Percentiles rank a stretch among this genome's conserved stretches.
These are phyloP conservation scores for Penium margaritaceum DNA, from an alignment of 139 green algal species.

Conservation along the genomic window DNA sequence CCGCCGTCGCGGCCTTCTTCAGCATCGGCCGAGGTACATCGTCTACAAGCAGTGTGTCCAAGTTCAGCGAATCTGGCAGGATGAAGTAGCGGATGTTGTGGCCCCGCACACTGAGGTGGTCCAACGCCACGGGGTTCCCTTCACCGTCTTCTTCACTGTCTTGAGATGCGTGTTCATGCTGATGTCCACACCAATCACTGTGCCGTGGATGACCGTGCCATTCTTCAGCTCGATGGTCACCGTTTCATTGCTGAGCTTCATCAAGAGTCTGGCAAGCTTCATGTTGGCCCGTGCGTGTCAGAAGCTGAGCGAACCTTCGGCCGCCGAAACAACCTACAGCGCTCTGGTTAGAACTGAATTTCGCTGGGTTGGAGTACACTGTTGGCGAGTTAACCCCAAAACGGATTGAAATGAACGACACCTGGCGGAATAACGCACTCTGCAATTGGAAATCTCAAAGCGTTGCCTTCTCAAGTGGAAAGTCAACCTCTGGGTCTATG, in stretches of 20 bases:
- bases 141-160: constrained; percentile 85
- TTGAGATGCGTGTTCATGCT: constrained; percentile 99
- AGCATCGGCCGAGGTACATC: constrained; percentile 80
- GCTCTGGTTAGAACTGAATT: too few relatives aligned
- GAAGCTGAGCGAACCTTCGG: too few relatives aligned
- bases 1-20: too few relatives aligned
- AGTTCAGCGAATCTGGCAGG: constrained; percentile 91
- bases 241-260: constrained; percentile 95
- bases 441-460: too few relatives aligned
- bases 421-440: too few relatives aligned
- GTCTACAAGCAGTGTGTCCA: constrained; percentile 96
- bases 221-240: constrained; percentile 99
- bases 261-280: constrained; percentile 89
- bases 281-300: too few relatives aligned
- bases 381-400: too few relatives aligned
- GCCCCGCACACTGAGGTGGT: constrained; percentile 81
- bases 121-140: constrained; percentile 78
- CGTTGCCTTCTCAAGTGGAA: too few relatives aligned
- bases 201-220: constrained; percentile 86
- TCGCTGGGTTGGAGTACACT: too few relatives aligned
- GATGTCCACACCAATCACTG: constrained; percentile 84
- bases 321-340: too few relatives aligned
- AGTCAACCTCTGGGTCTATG: too few relatives aligned
- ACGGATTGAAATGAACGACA: too few relatives aligned
- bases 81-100: constrained; percentile 91